Base-by-base conservation (phyloP, 2,329 filamentous ascomycete genomes). In the Aspergillus terreus region DNA sequence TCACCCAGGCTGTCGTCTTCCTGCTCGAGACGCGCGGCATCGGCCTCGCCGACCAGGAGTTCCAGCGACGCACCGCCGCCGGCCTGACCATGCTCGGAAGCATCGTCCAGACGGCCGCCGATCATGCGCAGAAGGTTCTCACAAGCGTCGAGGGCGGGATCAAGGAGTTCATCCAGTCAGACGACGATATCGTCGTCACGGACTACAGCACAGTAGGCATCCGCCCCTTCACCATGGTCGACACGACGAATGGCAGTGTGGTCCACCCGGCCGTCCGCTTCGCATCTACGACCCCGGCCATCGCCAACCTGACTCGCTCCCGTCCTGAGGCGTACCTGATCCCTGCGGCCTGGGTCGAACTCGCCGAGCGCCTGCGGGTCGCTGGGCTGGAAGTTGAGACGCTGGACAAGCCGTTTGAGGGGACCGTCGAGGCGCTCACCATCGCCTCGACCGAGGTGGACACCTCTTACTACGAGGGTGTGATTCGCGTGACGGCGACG, bases 21-120 rank as follows among this genome's bases (percentile, higher is more conserved):
- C 42, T 50, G 12, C 41, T 50, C 0, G 47, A 50, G 41, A 50
- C 40, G 47, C 47, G 47, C 10, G 47, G 47, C n/a, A 50, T 50
- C n/a, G 47, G 30, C 9, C 23, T 50, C 5, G 47, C 47, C 1
- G 47, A 50, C 4, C 47, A 50, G n/a, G 47, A 50, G 15, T 50
- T 50, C 30, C 47, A 45, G 21, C 47, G 47, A 14, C 47, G 47
- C 21, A 50, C 47, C 2, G 47, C 47, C 0, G 47, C 47, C 32
- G 47, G 42, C 1, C n/a, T 50, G 4, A 50, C 42, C 33, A 50
- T 50, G 47, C 30, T 50, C 14, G 21, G 47, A 2, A 50, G 47
- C 6, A 50, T 50, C 14, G 47, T 50, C 3, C 47, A 50, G 41
- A 50, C 47, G 2, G 47, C 47, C 6, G 47, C 47, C 32, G 47